Evolutionary conservation across 345 rosid species (phyloP), one percentile per base, ranked within the genome.

Genomic region (Brassica juncea): DNA sequence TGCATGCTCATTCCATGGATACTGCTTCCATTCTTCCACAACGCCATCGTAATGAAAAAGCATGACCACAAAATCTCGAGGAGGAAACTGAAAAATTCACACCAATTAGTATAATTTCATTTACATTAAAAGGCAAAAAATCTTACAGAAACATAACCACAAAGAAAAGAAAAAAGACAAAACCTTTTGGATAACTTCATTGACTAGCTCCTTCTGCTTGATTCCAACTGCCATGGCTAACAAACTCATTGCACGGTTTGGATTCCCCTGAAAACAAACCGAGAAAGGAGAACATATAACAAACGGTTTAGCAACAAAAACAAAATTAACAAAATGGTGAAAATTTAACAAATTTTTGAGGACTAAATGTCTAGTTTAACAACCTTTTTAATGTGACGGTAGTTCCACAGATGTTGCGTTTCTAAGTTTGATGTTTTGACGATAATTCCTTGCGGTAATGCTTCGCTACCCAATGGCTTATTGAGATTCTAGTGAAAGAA

Each of bases 21-120:
- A 88, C 5, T 80, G 78, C 71, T 83, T 91, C 99, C 99, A 94
- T 1, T 84, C 91, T 32, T 94, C 94, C n/a, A 89, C 88, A 15
- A 76, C 31, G 64, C 95, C 97, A 73, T 94, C 99, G 21, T 94
- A 94, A 79, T 94, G 99, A 86, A 94, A 94, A 78, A 94, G 91
- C 92, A 94, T 91, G 37, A 92, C 84, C 1, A 70, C 85, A 21
- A 92, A 92, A 58, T 87, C 85, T 74, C 85, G 84, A 44, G 85
- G 70, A 54, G 83, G 80, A 80, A 94, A 94, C 99, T 94, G 92
- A 81, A 60, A 6, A 21, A 2, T 15, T 9, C 44, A 63, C 11
- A 37, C 15, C 14, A 35, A 21, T 37, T 49, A 47, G 64, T 8
- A 66, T 44, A 1, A 47, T 16, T 14, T 3, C 3, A 23, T 11